Evolutionary conservation across 306 rosid species (phyloP), one percentile per base, ranked within the genome.

Genomic region (Hylodesmum podocarpum): DNA sequence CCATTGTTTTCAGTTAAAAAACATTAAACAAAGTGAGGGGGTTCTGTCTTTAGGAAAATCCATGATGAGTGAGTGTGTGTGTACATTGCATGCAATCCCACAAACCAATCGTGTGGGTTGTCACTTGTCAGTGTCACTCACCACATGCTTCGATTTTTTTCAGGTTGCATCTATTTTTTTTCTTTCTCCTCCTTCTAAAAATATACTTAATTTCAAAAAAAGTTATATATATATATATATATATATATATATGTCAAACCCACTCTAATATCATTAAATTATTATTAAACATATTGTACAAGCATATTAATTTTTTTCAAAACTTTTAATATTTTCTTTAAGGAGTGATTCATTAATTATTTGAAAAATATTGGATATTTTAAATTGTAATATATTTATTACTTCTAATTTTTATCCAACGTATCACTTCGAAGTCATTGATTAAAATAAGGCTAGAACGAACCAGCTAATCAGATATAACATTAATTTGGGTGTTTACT

Each of bases 21-120:
- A 33, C 8, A 59, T 18, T 31, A 34, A 64, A 63, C 1, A 63
- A n/a, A 27, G 44, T 4, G 25, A 8, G 54, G 24, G 51, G 14
- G 12, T 51, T 19, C 28, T 51, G 28, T 51, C 28, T 51, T 18
- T 54, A 25, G 16, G 61, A 54, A 54, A 54, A 54, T 24, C 49
- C 64, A 73, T 66, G 77, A 76, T 5, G 34, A 55, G 29, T 5
- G 33, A 12, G 72, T 15, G 31, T 55, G 51, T 15, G 83, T 47
- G n/a, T n/a, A n/a, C n/a, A n/a, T n/a, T n/a, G 63, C 80, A 67
- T 63, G 83, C 67, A 79, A 71, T 68, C 79, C 78, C 80, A 88
- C 91, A 87, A 87, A 70, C 83, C 93, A 78, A 88, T 87, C 96
- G 96, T 91, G 96, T 86, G 96, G 89, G 80, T 83, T 59, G 78